A percentile compares a stretch with the other conserved stretches of the same genome.
Conservation (phyloP, 257 asterid genomes). For the Gynochthodes officinalis region DNA sequence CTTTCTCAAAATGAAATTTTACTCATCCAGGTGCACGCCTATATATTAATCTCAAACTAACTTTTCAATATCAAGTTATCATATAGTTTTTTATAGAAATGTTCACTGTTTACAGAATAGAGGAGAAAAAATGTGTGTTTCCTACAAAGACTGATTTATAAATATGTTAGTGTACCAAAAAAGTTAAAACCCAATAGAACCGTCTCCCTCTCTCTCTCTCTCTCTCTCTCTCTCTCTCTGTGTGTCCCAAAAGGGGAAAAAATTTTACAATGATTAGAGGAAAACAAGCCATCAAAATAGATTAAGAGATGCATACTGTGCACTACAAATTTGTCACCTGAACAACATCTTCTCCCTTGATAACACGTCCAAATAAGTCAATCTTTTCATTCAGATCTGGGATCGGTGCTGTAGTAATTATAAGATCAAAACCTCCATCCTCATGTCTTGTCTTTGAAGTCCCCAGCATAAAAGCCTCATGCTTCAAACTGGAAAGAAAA, state of each 20-base stretch:
- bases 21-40: background rate
- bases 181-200: background rate
- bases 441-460: constrained; percentile 69
- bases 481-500: constrained; percentile 49
- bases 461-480: constrained; percentile 98
- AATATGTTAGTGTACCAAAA: background rate
- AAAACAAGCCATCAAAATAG: background rate
- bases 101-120: too few species aligned
- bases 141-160: background rate
- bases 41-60: background rate
- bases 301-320: background rate
- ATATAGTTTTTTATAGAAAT: too few species aligned
- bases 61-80: background rate
- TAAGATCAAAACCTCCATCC: constrained; percentile 65
- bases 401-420: constrained; percentile 89
- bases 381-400: constrained; percentile 84
- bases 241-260: background rate
- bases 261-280: background rate
- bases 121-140: background rate
- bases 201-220: background rate
- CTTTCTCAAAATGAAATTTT: background rate
- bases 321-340: constrained; percentile 46
- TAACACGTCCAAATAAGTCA: constrained; percentile 81
- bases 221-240: background rate
- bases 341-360: constrained; percentile 95